These are phyloP conservation scores for Gnomoniopsis sp. DNA, from an alignment of 2,329 filamentous ascomycete genomes.

Conservation along the genomic window DNA sequence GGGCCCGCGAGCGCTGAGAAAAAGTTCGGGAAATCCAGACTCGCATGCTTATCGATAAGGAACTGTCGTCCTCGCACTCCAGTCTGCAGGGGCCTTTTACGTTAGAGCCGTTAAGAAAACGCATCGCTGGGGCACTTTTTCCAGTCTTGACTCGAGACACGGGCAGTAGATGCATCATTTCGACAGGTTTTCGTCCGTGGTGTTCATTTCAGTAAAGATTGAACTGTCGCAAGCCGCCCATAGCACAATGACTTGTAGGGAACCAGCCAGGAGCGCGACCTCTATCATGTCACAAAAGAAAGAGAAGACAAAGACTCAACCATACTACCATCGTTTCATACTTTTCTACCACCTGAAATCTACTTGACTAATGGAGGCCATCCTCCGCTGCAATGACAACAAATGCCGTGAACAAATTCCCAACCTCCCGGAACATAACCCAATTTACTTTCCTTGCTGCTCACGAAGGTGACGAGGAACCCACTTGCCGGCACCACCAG, in stretches of 20 bases:
- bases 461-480: slow-evolving; percentile 44
- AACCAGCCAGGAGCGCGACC: neutral
- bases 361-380: slow-evolving; percentile 8
- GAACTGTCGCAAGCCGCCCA: neutral
- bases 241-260: neutral
- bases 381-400: slow-evolving; percentile 7
- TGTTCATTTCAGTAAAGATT: too few relatives aligned
- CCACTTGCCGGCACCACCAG: slow-evolving; percentile 56
- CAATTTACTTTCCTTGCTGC: slow-evolving; percentile 11
- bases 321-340: slow-evolving; percentile 10
- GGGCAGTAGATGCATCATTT: neutral
- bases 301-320: neutral
- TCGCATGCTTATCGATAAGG: neutral
- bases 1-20: neutral
- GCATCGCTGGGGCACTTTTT: too few relatives aligned
- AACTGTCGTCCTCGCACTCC: too few relatives aligned
- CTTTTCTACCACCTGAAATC: slow-evolving; percentile 9
- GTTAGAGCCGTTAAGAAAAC: too few relatives aligned
- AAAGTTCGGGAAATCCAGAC: neutral
- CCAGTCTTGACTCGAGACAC: too few relatives aligned
- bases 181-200: too few relatives aligned
- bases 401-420: slow-evolving; percentile 3
- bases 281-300: neutral
- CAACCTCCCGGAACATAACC: slow-evolving; percentile 3
- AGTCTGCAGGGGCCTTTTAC: too few relatives aligned